These are phyloP conservation scores for Globisporangium emineosum DNA, from an alignment of 352 stramenopile genomes.

Conservation along the genomic window DNA sequence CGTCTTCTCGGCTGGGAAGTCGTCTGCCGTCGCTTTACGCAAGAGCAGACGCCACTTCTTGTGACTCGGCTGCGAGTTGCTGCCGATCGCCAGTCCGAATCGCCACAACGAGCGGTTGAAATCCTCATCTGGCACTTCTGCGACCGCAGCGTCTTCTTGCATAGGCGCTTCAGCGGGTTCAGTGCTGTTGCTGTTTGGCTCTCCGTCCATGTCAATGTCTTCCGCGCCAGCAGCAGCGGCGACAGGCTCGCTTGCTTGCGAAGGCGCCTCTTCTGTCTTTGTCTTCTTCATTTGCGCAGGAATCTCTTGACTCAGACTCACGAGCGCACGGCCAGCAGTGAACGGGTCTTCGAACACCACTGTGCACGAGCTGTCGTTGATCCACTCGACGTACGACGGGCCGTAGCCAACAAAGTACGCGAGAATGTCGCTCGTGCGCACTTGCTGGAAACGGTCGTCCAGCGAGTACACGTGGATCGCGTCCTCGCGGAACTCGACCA, in stretches of 20 bases:
- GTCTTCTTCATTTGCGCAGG: conserved; percentile 37
- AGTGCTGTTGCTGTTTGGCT: conserved; percentile 13
- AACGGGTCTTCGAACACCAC: conserved; percentile 80
- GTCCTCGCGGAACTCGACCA: conserved; percentile 49
- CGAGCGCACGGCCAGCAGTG: conserved; percentile 59
- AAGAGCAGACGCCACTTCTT: conserved; percentile 76
- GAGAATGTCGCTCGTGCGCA: conserved; percentile 77
- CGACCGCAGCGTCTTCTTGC: conserved; percentile 4
- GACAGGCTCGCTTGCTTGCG: neutral
- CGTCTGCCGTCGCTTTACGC: conserved; percentile 64
- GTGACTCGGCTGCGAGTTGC: conserved; percentile 38
- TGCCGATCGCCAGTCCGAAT: conserved; percentile 48
- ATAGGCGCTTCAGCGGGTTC: conserved; percentile 10
- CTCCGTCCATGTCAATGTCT: conserved; percentile 61
- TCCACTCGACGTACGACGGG: conserved; percentile 84
- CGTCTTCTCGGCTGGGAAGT: conserved; percentile 78
- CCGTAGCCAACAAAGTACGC: conserved; percentile 78
- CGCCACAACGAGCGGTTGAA: conserved; percentile 74
- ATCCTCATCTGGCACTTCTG: conserved; percentile 43
- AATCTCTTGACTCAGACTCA: conserved; percentile 52
- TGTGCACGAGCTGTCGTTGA: conserved; percentile 84
- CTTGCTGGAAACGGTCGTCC: conserved; percentile 74
- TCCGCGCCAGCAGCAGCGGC: conserved; percentile 17
- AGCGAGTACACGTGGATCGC: conserved; percentile 83
- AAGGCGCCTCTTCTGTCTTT: conserved; percentile 14